Evolutionary conservation across 805 yeast species (phyloP).

Genomic region (Myxozyma udenii): DNA sequence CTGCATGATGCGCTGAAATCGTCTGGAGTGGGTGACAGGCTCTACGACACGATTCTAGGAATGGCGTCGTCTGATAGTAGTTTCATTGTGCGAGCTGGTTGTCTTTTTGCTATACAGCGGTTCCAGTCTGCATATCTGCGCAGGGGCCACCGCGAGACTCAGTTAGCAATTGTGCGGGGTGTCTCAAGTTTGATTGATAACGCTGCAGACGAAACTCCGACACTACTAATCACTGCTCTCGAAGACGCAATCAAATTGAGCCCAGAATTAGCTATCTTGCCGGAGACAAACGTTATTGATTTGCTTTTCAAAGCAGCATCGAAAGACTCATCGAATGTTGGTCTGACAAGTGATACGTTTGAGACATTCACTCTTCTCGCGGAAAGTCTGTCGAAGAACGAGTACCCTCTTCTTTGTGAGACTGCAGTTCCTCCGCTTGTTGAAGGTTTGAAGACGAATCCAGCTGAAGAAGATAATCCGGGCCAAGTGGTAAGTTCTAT

Average conservation of each 20-base stretch:
- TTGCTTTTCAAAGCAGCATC: constrained; percentile 63
- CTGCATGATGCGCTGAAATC: not conserved
- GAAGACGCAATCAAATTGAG: constrained; percentile 54
- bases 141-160: constrained; percentile 30
- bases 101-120: constrained; percentile 21
- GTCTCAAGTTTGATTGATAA: constrained; percentile 51
- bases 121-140: constrained; percentile 21
- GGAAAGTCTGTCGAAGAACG: constrained; percentile 37
- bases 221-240: constrained; percentile 69
- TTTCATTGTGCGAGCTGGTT: constrained; percentile 26
- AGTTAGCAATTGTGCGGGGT: constrained; percentile 37
- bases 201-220: constrained; percentile 76
- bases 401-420: constrained; percentile 34
- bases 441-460: constrained; percentile 5
- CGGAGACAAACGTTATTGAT: constrained; percentile 44
- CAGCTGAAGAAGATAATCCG: constrained; percentile 13
- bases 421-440: constrained; percentile 25
- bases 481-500: constrained; percentile 6
- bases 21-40: not conserved
- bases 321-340: constrained; percentile 72
- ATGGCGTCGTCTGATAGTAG: constrained; percentile 21
- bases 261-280: constrained; percentile 36
- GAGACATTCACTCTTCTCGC: constrained; percentile 66
- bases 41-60: constrained; percentile 16
- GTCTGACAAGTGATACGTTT: constrained; percentile 60